Percentiles rank a stretch among this genome's conserved stretches.
Evolutionary conservation across 2,329 filamentous ascomycete genomes (phyloP).

Genomic region (Xylaria sp.): DNA sequence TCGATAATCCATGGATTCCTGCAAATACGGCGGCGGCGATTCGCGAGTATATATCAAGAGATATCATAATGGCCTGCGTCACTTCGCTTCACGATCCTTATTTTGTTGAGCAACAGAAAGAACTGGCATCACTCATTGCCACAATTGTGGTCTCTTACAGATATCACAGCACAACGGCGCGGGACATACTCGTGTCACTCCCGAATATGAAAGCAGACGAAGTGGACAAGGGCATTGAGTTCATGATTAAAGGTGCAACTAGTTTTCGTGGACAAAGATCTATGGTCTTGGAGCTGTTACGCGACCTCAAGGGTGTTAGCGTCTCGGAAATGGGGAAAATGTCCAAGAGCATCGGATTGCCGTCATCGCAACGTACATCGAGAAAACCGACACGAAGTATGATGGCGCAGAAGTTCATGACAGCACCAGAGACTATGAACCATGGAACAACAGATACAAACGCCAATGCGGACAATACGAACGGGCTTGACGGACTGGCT

Average conservation of each 20-base stretch:
- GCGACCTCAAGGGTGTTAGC: conserved; percentile 87
- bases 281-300: conserved; percentile 84
- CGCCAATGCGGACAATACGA: conserved; percentile 51
- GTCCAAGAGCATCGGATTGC: conserved; percentile 60
- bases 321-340: conserved; percentile 95
- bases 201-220: conserved; percentile 78
- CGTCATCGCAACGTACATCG: conserved; percentile 39
- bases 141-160: conserved; percentile 84
- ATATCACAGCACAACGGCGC: conserved; percentile 74
- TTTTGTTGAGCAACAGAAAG: conserved; percentile 95
- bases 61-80: conserved; percentile 90
- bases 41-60: conserved; percentile 87
- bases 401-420: conserved; percentile 76
- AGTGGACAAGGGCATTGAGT: conserved; percentile 72
- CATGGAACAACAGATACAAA: conserved; percentile 33
- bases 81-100: conserved; percentile 93
- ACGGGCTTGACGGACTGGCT: conserved; percentile 66
- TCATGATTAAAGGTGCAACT: conserved; percentile 67
- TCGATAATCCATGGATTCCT: conserved; percentile 59
- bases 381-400: conserved; percentile 63
- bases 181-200: conserved; percentile 79
- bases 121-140: conserved; percentile 88
- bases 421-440: conserved; percentile 54
- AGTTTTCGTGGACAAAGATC: conserved; percentile 82
- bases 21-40: conserved; percentile 72